Evolutionary conservation across 371 early-diverging fungal genomes (phyloP).

Genomic region (Rhizopus microsporus): DNA sequence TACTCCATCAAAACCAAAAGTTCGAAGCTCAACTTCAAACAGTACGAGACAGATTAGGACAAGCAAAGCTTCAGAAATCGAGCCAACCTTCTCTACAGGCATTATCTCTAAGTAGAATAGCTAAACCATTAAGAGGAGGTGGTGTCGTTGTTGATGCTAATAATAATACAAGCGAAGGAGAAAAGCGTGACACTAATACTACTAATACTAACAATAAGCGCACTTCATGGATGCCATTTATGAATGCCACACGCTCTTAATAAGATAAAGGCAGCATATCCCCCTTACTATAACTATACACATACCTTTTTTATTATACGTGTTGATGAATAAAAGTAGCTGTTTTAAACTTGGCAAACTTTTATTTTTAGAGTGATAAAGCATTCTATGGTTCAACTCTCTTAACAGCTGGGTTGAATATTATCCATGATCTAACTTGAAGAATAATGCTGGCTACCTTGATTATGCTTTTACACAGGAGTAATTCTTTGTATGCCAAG

Average conservation of each 20-base stretch:
- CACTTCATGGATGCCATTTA: constrained; percentile 43
- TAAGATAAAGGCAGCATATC: too few species aligned
- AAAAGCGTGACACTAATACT: constrained; percentile 27
- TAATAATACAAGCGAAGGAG: constrained; percentile 11
- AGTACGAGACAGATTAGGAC: constrained; percentile 78
- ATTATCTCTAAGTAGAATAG: constrained; percentile 85
- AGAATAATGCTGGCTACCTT: too few species aligned
- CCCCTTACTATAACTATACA: too few species aligned
- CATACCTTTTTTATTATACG: too few species aligned
- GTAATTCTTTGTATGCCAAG: too few species aligned
- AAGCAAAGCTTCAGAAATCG: constrained; percentile 66
- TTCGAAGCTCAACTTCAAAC: constrained; percentile 83
- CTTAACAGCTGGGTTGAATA: too few species aligned
- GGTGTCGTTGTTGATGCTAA: constrained; percentile 38
- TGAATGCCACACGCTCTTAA: constrained; percentile 20
- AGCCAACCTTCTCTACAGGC: constrained; percentile 57
- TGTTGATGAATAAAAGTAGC: too few species aligned
- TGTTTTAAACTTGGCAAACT: too few species aligned
- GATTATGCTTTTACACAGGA: too few species aligned
- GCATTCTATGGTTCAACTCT: too few species aligned
- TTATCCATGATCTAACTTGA: too few species aligned
- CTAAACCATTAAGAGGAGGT: constrained; percentile 93
- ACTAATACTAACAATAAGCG: constrained; percentile 34
- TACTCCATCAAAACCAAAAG: constrained; percentile 80
- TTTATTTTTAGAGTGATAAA: too few species aligned